These are phyloP conservation scores for Waltiozyma sp. DNA, from an alignment of 1,139 yeast species.

Conservation along the genomic window DNA sequence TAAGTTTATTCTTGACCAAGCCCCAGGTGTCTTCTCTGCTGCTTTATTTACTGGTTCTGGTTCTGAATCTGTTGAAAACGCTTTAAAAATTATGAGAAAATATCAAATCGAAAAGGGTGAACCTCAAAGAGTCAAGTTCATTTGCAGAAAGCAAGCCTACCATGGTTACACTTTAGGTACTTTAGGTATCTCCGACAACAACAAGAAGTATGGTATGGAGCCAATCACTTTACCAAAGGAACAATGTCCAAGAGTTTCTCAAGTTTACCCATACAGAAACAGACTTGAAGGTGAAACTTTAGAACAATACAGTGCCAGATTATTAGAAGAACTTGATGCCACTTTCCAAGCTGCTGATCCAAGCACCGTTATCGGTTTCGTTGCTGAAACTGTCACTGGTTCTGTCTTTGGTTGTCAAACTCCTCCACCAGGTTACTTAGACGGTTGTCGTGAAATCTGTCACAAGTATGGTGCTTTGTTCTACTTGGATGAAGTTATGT, in stretches of 20 bases:
- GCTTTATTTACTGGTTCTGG: constrained; percentile 50
- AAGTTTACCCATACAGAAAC: constrained; percentile 39
- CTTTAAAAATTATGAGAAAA: constrained; percentile 44
- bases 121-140: constrained; percentile 34
- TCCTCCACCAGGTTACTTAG: constrained; percentile 46
- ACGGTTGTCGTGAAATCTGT: constrained; percentile 40
- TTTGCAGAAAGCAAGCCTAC: constrained; percentile 42
- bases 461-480: constrained; percentile 46
- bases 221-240: constrained; percentile 30
- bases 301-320: constrained; percentile 35
- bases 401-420: constrained; percentile 47
- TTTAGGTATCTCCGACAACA: constrained; percentile 32
- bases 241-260: constrained; percentile 34
- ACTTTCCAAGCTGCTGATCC: constrained; percentile 40
- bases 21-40: constrained; percentile 44
- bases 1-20: constrained; percentile 37
- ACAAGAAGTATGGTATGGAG: constrained; percentile 30
- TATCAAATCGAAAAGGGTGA: constrained; percentile 41
- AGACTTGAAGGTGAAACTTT: constrained; percentile 33
- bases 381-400: constrained; percentile 47
- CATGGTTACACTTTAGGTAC: constrained; percentile 50
- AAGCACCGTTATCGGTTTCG: constrained; percentile 39
- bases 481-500: constrained; percentile 54
- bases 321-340: constrained; percentile 36
- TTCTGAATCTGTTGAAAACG: constrained; percentile 50